Evolutionary conservation across 202 grass and related monocot genomes (phyloP).

Genomic region (Carex arenaria): DNA sequence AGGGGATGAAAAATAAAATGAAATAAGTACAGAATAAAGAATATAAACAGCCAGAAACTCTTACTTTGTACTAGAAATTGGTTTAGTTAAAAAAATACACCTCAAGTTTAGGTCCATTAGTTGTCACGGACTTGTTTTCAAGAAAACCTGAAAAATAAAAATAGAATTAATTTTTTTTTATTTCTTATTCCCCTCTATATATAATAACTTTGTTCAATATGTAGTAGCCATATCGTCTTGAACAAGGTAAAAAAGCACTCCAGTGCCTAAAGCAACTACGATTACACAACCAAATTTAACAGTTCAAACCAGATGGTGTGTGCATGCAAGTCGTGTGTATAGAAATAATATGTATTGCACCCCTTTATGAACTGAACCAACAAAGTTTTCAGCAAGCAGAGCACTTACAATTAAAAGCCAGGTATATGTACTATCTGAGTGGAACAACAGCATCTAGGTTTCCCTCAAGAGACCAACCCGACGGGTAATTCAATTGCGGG

Average conservation of each 20-base stretch:
- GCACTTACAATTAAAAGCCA: conserved; percentile 30
- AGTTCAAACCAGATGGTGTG: background rate
- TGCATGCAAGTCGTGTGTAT: background rate
- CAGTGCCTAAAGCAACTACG: background rate
- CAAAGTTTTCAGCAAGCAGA: conserved; percentile 1
- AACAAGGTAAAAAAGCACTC: background rate
- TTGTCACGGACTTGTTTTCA: conserved; percentile 9
- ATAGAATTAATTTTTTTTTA: background rate
- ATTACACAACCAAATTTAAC: background rate
- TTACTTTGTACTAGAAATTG: conserved; percentile 22
- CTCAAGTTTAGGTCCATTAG: conserved; percentile 8
- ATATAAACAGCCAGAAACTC: conserved; percentile 8
- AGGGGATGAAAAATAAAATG: conserved; percentile 7
- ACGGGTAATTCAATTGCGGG: conserved; percentile 43
- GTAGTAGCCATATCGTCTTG: background rate
- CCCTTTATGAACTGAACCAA: background rate
- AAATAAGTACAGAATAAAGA: conserved; percentile 27
- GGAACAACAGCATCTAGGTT: conserved; percentile 45
- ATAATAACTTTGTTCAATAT: background rate
- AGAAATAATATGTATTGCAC: background rate
- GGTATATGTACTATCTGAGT: conserved; percentile 41
- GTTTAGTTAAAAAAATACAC: conserved; percentile 8
- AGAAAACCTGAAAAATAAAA: conserved; percentile 23
- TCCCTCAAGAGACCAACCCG: conserved; percentile 50
- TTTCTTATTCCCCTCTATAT: background rate